Percentiles rank a stretch among this genome's conserved stretches.
These are phyloP conservation scores for Cladophialophora exuberans DNA, from an alignment of 2,329 filamentous ascomycete species.

Conservation along the genomic window DNA sequence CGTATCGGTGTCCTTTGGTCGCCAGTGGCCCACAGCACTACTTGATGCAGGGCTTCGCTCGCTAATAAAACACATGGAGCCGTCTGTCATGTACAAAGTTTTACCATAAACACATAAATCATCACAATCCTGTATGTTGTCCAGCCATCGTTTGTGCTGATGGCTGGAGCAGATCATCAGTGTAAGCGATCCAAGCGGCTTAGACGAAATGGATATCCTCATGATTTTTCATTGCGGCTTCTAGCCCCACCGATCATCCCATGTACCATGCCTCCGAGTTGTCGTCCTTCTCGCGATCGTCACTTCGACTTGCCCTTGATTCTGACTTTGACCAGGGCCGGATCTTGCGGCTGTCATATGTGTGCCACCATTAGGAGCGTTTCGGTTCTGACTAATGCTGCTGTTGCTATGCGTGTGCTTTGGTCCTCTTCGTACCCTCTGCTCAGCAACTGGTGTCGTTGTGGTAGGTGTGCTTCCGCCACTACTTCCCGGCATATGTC, in stretches of 20 bases:
- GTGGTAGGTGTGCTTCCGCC: slow-evolving; percentile 18
- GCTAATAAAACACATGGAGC: too few species aligned
- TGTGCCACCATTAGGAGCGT: not conserved
- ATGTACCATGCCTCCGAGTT: slow-evolving; percentile 16
- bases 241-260: slow-evolving; percentile 29
- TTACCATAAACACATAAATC: too few species aligned
- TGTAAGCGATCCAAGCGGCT: not conserved
- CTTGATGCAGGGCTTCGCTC: too few species aligned
- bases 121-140: not conserved
- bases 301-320: slow-evolving; percentile 24
- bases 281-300: slow-evolving; percentile 26
- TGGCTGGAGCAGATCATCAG: too few species aligned
- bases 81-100: too few species aligned
- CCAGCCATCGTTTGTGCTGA: not conserved
- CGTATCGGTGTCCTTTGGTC: too few species aligned
- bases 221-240: not conserved
- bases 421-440: slow-evolving; percentile 20
- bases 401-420: slow-evolving; percentile 21
- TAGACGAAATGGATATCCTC: not conserved
- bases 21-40: too few species aligned
- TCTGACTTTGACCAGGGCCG: slow-evolving; percentile 13
- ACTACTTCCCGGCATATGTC: slow-evolving; percentile 21
- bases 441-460: slow-evolving; percentile 30
- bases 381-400: slow-evolving; percentile 20
- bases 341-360: slow-evolving; percentile 1